phyloP scores from a whole-genome alignment of 2,329 filamentous ascomycete species.

The Pyricularia sp. region DNA sequence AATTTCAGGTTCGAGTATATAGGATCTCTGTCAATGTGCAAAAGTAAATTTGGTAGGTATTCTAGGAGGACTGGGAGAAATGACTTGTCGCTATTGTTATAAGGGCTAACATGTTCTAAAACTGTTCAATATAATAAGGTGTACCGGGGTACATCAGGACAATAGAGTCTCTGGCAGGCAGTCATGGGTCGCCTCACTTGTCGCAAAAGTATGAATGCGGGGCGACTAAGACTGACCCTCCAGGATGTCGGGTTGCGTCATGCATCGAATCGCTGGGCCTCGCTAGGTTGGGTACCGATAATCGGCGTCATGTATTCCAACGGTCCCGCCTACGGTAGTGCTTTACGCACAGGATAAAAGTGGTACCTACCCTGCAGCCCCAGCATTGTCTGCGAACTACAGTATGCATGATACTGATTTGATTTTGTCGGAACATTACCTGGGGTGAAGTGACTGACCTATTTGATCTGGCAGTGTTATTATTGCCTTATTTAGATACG shows the following conservation, averaged over 20 bases:
- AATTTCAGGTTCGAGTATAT: not conserved
- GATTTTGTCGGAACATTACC: not conserved
- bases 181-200: not conserved
- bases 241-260: not conserved
- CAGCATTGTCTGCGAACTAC: too few species aligned
- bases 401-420: too few species aligned
- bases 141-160: not conserved
- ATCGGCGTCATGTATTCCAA: not conserved
- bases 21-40: not conserved
- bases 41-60: not conserved
- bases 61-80: not conserved
- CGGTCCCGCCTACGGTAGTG: too few species aligned
- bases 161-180: not conserved
- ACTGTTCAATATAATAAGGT: not conserved
- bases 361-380: not conserved
- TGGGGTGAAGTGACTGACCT: not conserved
- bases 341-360: too few species aligned
- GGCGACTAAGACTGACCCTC: not conserved
- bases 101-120: not conserved
- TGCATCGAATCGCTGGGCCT: not conserved
- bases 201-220: not conserved
- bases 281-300: not conserved
- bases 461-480: not conserved
- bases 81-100: not conserved
- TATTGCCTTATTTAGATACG: too few species aligned